Conservation (phyloP, 306 rosid species). For the cucumber (Cucumis sativus) region DNA sequence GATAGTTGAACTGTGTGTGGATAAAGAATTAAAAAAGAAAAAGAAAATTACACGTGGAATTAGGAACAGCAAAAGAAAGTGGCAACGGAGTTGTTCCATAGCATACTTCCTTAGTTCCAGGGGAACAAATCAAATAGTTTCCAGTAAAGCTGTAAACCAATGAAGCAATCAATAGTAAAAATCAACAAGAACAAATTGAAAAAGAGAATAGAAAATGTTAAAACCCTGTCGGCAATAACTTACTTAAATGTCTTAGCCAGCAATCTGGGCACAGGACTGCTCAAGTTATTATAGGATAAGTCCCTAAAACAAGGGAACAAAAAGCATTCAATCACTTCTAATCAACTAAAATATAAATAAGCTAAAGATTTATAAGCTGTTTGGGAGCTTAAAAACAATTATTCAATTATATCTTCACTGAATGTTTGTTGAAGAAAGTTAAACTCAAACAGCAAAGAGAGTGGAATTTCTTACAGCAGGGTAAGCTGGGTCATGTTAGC, state of each 20-base stretch:
- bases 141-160: conserved; percentile 52
- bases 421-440: background rate
- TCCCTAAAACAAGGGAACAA: conserved; percentile 42
- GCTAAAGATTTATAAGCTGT: background rate
- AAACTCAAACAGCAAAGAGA: background rate
- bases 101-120: conserved; percentile 46
- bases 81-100: conserved; percentile 29
- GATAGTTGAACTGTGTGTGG: background rate
- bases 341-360: background rate
- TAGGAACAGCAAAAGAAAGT: conserved; percentile 23
- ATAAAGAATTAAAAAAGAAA: background rate
- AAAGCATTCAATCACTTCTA: background rate
- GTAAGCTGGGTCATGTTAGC: conserved; percentile 64
- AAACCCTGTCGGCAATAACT: conserved; percentile 13
- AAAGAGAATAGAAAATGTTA: background rate
- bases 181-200: background rate
- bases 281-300: conserved; percentile 63
- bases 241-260: conserved; percentile 76
- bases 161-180: conserved; percentile 4
- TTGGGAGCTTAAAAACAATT: background rate
- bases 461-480: conserved; percentile 37
- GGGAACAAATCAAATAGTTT: conserved; percentile 61
- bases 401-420: background rate
- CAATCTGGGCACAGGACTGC: conserved; percentile 58
- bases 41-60: conserved; percentile 46